Evolutionary conservation across 2,329 filamentous ascomycete genomes (phyloP), one percentile per base, ranked within the genome.

Genomic region (Xylaria sp.): DNA sequence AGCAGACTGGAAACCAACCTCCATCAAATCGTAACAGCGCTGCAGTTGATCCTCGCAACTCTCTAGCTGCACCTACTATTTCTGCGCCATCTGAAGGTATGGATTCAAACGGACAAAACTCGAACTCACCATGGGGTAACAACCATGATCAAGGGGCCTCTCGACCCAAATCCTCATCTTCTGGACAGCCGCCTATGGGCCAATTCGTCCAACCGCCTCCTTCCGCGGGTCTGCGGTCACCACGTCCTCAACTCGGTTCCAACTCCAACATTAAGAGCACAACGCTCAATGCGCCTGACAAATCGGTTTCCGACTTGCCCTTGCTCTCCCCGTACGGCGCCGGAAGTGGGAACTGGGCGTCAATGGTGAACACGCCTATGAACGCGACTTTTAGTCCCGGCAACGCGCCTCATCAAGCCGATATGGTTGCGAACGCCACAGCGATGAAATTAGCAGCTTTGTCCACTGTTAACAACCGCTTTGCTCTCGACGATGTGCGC

Each of bases 341-440:
- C 43, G 88, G 91, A 62, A 94, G 94, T 79, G 94, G 93, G 66
- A 98, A 96, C 84, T 99, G 96, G 96, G 96, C 96, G 28, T 98
- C 96, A 9, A 97, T 98, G 92, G 91, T 97, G 72, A 98, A 97
- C 83, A 99, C 96, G 1, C 96, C 96, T 1, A 97, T 98, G 92
- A 93, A 95, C 5, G 84, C 93, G 49, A 95, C 91, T 73, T 99
- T 98, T 81, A 91, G 87, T 72, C 71, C 87, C 81, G 75, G 91
- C 89, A 81, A 87, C 90, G 83, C 84, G 49, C 85, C 84, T 56
- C 90, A 88, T 65, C 94, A 98, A 80, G 94, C 94, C 18, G 96
- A 99, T 78, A 98, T 98, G 95, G 92, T 99, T 67, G 96, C 96
- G 68, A 99, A 98, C 79, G 96, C 96, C 31, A 98, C 96, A 18